Conservation (phyloP, 2,329 filamentous ascomycete species). For the Trichoderma polysporum region DNA sequence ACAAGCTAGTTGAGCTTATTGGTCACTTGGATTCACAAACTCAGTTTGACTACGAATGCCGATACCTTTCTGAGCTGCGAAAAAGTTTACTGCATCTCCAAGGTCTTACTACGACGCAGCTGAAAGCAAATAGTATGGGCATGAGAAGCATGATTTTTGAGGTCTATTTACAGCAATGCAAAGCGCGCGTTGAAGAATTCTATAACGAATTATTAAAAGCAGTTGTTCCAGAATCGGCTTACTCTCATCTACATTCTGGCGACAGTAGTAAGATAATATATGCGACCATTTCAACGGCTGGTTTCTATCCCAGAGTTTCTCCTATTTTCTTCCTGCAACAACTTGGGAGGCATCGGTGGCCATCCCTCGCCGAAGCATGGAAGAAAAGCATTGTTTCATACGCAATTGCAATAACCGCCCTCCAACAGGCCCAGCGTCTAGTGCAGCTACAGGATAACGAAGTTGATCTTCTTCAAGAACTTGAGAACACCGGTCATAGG, state of each 20-base stretch:
- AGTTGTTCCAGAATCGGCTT: neutral
- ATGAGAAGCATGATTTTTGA: neutral
- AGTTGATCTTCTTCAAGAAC: neutral
- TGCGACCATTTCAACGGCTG: neutral
- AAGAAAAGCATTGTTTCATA: neutral
- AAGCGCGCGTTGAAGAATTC: neutral
- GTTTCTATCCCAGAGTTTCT: neutral
- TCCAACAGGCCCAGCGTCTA: neutral
- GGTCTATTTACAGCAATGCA: neutral
- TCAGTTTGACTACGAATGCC: neutral
- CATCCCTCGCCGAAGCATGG: neutral
- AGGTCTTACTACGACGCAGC: neutral
- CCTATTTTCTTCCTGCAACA: neutral
- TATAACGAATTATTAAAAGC: neutral
- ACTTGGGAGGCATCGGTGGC: neutral
- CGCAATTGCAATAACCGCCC: neutral
- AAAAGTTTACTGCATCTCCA: neutral
- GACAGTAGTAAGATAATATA: neutral
- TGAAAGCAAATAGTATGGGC: neutral
- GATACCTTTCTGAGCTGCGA: neutral
- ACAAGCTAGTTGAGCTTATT: neutral
- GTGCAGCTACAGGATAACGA: neutral
- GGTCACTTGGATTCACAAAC: neutral
- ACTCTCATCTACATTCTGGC: neutral
- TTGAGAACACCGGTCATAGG: constrained; percentile 44